Evolutionary conservation across 768 basidiomycete genomes (phyloP).

Genomic region (Sutorius australiensis): DNA sequence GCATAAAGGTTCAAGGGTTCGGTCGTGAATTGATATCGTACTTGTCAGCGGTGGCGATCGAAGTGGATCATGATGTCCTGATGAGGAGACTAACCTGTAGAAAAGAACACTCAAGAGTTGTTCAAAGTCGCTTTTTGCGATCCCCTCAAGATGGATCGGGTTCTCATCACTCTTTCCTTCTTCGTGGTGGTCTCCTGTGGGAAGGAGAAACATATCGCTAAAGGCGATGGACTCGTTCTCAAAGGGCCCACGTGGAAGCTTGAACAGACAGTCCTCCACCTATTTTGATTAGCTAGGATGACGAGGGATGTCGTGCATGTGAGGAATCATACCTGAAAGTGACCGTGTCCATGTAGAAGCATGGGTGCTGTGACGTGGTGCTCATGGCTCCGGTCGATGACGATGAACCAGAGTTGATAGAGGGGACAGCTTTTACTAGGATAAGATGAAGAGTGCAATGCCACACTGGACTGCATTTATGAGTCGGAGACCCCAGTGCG

Average conservation of each 20-base stretch:
- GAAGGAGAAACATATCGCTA: slow-evolving; percentile 18
- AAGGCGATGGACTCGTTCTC: slow-evolving; percentile 19
- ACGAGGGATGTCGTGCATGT: background rate
- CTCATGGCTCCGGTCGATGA: background rate
- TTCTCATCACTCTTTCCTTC: slow-evolving; percentile 14
- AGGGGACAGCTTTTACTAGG: background rate
- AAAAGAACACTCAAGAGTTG: slow-evolving; percentile 13
- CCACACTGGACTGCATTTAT: background rate
- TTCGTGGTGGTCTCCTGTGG: background rate
- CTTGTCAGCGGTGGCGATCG: background rate
- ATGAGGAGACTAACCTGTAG: slow-evolving; percentile 5
- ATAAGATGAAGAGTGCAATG: background rate
- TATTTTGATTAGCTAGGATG: background rate
- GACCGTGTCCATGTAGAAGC: slow-evolving; percentile 12
- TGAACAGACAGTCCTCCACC: slow-evolving; percentile 23
- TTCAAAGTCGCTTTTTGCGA: slow-evolving; percentile 18
- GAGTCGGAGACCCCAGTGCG: background rate
- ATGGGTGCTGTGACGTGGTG: background rate
- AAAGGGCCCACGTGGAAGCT: slow-evolving; percentile 14
- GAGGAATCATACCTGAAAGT: slow-evolving; percentile 10
- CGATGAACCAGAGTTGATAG: background rate
- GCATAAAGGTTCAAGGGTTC: background rate
- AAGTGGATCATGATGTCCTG: background rate
- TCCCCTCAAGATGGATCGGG: slow-evolving; percentile 14
- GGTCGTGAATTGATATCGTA: background rate